Evolutionary conservation across 2,329 filamentous ascomycete species (phyloP), one percentile per base, ranked within the genome.

Genomic region (Neofusicoccum ribis): DNA sequence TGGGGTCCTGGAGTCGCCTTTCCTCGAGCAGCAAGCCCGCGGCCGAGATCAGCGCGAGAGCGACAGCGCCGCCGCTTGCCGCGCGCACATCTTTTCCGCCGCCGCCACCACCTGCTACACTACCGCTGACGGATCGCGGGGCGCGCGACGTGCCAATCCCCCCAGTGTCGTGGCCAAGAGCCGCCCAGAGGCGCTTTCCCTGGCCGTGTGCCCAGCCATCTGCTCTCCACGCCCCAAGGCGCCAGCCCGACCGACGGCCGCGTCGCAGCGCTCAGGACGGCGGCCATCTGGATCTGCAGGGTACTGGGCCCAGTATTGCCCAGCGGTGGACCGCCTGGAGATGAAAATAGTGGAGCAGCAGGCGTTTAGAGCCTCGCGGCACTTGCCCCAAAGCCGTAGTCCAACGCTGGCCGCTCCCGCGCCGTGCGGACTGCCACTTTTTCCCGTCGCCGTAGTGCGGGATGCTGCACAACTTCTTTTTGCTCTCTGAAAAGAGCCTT

Each of bases 241-340:
- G 27, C 27, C 27, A 31, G 27, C 27, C 27, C 27, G 27, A 31
- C 27, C 27, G 27, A 7, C 27, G 27, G 27, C 14, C 20, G 61
- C n/a, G 61, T 47, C 61, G 20, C 50, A 62, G 46, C 43, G 23
- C n/a, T 44, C 27, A 31, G 39, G 17, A 51, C 47, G 46, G 17
- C 36, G 5, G 37, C 49, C 61, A 46, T 51, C 61, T 63, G 61
- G 61, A 64, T 64, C 61, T 64, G 61, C 61, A 64, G 61, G 61
- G 61, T 56, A 47, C 61, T 49, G 61, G 61, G 61, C 50, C 61
- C 31, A 47, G 61, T 47, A 47, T 54, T 54, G 61, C 50, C 49
- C 61, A 64, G 61, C 61, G 50, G 61, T 64, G 50, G 61, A 56
- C 49, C 61, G 41, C 61, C 61, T 64, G 61, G 61, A 64, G 61